These are phyloP conservation scores for Leishmania lainsoni DNA, from an alignment of 208 protist genomes.

Conservation along the genomic window DNA sequence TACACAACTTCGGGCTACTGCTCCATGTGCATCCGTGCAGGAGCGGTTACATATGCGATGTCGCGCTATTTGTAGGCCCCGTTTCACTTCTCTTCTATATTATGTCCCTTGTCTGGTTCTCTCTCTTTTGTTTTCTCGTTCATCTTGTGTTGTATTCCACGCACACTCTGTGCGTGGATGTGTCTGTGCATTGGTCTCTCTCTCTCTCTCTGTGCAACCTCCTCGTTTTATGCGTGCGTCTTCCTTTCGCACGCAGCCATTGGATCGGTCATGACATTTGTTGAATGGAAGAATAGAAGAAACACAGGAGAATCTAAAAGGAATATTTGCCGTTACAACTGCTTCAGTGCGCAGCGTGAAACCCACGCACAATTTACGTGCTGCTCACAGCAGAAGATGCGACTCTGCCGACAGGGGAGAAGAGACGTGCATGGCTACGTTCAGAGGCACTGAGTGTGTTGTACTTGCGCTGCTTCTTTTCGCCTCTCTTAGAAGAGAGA, in stretches of 20 bases:
- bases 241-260: not conserved
- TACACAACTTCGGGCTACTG: not conserved
- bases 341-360: not conserved
- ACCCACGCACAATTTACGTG: not conserved
- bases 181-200: slow-evolving; percentile 6
- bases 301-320: not conserved
- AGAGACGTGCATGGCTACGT: not conserved
- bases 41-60: not conserved
- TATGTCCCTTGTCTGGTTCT: slow-evolving; percentile 4
- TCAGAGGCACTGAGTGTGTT: not conserved
- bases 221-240: not conserved
- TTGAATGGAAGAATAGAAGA: slow-evolving; percentile 1
- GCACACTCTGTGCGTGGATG: not conserved
- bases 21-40: not conserved
- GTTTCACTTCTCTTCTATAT: not conserved
- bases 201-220: not conserved
- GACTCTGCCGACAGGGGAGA: not conserved
- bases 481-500: not conserved
- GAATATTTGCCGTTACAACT: not conserved
- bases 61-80: not conserved
- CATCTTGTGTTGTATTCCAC: not conserved
- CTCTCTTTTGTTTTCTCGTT: not conserved
- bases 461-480: not conserved
- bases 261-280: not conserved
- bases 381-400: not conserved